phyloP scores from a whole-genome alignment of 2,329 filamentous ascomycete genomes.

The Alternaria sp. region DNA sequence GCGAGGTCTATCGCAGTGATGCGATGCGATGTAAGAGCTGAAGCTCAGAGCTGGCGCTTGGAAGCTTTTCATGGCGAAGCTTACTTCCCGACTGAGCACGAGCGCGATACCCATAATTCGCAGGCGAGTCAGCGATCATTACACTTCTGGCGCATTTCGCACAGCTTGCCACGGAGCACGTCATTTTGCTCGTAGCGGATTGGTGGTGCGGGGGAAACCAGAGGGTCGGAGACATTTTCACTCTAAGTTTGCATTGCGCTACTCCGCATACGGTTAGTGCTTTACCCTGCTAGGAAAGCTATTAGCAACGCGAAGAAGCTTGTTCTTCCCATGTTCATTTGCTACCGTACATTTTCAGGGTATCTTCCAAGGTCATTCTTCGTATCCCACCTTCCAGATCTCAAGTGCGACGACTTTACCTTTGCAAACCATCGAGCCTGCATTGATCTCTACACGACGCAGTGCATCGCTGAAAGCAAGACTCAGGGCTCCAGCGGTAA shows the following conservation, averaged over 20 bases:
- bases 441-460: not conserved
- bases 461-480: not conserved
- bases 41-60: constrained; percentile 4
- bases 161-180: constrained; percentile 26
- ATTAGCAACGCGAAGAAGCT: not conserved
- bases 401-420: not conserved
- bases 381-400: not conserved
- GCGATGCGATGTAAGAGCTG: constrained; percentile 1
- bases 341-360: not conserved
- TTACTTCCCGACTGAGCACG: constrained; percentile 6
- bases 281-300: no score
- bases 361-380: not conserved
- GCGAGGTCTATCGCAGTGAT: not conserved
- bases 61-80: constrained; percentile 34
- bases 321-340: not conserved
- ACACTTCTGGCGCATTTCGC: constrained; percentile 3
- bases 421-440: not conserved
- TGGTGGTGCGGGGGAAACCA: constrained; percentile 13
- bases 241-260: not conserved
- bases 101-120: constrained; percentile 9
- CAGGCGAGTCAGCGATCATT: constrained; percentile 2
- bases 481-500: not conserved
- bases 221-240: constrained; percentile 1
- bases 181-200: constrained; percentile 24
- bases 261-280: not conserved